Evolutionary conservation across 2,329 filamentous ascomycete species (phyloP).

Genomic region (Coniella lustricola): DNA sequence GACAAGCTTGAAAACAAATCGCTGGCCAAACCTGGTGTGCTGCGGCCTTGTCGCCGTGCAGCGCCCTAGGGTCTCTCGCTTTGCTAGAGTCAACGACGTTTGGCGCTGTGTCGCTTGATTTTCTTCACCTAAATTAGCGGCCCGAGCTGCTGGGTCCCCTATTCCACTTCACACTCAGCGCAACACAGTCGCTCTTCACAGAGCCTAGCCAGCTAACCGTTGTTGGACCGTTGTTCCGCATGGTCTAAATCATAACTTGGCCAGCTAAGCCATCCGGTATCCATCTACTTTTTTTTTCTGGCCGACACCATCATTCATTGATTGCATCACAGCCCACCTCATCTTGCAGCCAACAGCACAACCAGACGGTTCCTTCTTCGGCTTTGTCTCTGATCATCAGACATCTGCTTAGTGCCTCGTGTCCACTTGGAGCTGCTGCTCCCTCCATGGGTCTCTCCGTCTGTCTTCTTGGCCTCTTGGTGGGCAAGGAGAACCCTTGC

Average conservation of each 20-base stretch:
- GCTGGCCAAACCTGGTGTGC: too few relatives aligned
- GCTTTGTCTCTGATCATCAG: not conserved
- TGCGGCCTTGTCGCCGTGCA: too few relatives aligned
- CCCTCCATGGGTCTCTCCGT: not conserved
- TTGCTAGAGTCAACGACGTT: not conserved
- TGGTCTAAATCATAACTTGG: not conserved
- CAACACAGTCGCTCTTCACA: not conserved
- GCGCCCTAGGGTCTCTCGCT: too few relatives aligned
- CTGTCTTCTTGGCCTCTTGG: not conserved
- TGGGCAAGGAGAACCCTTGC: not conserved
- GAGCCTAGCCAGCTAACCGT: not conserved
- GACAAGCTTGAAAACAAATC: too few relatives aligned
- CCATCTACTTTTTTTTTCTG: not conserved
- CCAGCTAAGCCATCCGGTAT: too few relatives aligned
- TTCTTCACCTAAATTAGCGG: conserved; percentile 2
- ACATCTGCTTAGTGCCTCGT: not conserved
- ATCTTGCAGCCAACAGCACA: not conserved
- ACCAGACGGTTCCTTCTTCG: not conserved
- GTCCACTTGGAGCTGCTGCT: not conserved
- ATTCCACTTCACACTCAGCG: too few relatives aligned
- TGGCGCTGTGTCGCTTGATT: conserved; percentile 1
- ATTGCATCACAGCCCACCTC: not conserved
- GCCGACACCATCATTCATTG: not conserved
- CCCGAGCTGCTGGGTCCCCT: conserved; percentile 6
- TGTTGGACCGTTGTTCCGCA: not conserved